Evolutionary conservation across 768 basidiomycete species (phyloP), one percentile per base, ranked within the genome.

Genomic region (Boletus rubroflammeus): DNA sequence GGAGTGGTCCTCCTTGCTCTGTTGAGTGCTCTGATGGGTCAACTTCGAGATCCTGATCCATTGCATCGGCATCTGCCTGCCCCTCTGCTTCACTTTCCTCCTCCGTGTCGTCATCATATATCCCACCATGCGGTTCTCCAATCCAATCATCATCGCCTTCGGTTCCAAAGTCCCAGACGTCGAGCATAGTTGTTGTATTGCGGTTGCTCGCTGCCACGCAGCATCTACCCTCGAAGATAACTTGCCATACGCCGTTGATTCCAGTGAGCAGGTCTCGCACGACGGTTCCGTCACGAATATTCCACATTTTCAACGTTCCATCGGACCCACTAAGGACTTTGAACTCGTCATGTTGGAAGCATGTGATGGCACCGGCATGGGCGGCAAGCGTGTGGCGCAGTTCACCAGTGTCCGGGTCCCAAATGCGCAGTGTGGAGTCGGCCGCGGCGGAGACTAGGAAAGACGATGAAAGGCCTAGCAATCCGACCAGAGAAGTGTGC

Each of bases 241-340:
- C 93, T 72, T 98, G 96, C 96, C 96, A 99, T 23, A 99, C 97
- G 13, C 93, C 94, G 17, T 86, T 89, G 58, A 98, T 91, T 10
- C 92, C 90, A 1, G 89, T 91, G 59, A 98, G 75, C 58, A 99
- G 76, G 67, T 98, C 97, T 32, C 93, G 80, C 13, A 93, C 85
- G 36, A 91, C 85, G 0, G 81, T 79, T 21, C 96, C 97, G 51
- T 94, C 90, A 35, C 86, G 76, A 56, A 96, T 80, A 68, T 98
- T 90, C 97, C 97, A 99, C 86, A 98, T 90, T 78, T 98, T 98
- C 62, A 99, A 78, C 54, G 90, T 93, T 15, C 97, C 97, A 62
- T 98, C 97, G 14, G 89, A 91, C 13, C 96, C 96, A 64, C 89
- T 92, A 28, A 99, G 80, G 42, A 98, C 92, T 68, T 97, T 98